A percentile compares a stretch with the other conserved stretches of the same genome.
Conservation (phyloP, 2,329 filamentous ascomycete species). For the Colletotrichum limetticola region DNA sequence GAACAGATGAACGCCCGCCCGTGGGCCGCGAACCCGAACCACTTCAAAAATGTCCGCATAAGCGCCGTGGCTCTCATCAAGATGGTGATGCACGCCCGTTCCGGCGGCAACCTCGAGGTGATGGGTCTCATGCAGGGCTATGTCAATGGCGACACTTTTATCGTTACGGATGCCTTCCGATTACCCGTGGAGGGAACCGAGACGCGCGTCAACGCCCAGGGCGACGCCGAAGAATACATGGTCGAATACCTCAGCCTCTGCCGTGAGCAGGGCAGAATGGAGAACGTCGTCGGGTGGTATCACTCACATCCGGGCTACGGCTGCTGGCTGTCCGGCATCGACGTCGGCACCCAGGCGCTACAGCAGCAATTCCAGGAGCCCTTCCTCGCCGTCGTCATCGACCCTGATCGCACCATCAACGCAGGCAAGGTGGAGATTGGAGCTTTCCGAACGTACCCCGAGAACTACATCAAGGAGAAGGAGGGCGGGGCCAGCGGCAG, state of each 20-base stretch:
- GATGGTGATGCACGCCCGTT: constrained; percentile 99
- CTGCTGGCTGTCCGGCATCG: constrained; percentile 97
- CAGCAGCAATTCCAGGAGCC: constrained; percentile 91
- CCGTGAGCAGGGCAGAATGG: constrained; percentile 79
- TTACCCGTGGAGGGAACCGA: constrained; percentile 98
- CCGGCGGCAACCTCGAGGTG: constrained; percentile 89
- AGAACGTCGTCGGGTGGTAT: constrained; percentile 98
- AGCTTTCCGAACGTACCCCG: constrained; percentile 91
- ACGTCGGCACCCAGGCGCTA: constrained; percentile 86
- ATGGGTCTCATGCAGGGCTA: constrained; percentile 99
- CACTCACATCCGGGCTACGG: constrained; percentile 98
- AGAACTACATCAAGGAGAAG: constrained; percentile 69
- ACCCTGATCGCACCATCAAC: constrained; percentile 94
- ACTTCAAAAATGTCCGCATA: constrained; percentile 95
- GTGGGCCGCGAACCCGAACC: constrained; percentile 81
- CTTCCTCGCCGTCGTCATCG: constrained; percentile 92
- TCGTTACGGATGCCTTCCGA: constrained; percentile 94
- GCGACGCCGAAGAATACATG: constrained; percentile 97
- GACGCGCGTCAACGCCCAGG: constrained; percentile 94
- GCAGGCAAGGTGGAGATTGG: constrained; percentile 97
- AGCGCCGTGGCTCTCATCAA: constrained; percentile 94
- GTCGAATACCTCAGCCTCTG: constrained; percentile 83
- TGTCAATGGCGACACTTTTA: constrained; percentile 83
- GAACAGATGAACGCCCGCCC: constrained; percentile 72
- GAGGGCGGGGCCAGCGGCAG: constrained; percentile 39